A percentile compares a stretch with the other conserved stretches of the same genome.
Conservation (phyloP, 768 basidiomycete species). For the Daedaleopsis nitida region DNA sequence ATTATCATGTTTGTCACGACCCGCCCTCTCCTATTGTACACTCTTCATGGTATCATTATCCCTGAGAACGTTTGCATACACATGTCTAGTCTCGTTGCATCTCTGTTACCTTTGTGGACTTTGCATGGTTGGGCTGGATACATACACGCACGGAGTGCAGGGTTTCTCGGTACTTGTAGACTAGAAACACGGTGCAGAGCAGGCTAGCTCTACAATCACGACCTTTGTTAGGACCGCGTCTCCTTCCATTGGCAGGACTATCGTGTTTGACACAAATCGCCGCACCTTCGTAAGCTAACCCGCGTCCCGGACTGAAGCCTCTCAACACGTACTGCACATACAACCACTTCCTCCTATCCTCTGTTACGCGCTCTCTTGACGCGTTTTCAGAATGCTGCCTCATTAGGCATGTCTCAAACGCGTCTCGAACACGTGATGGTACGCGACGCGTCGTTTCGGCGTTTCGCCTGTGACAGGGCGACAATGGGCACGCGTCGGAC, state of each 20-base stretch:
- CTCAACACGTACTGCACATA: too few relatives aligned
- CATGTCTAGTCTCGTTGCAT: neutral
- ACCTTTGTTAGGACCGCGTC: neutral
- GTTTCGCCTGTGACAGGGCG: neutral
- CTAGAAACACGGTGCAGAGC: neutral
- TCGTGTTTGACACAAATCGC: too few relatives aligned
- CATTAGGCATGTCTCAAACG: neutral
- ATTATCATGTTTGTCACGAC: neutral
- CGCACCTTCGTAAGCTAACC: too few relatives aligned
- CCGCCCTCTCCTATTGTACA: neutral
- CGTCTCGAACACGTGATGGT: slow-evolving; percentile 1
- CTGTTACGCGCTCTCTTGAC: too few relatives aligned
- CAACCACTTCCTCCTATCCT: too few relatives aligned
- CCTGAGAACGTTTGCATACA: neutral
- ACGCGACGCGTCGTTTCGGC: neutral
- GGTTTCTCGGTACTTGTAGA: neutral
- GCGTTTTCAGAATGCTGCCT: neutral
- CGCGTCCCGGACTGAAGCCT: too few relatives aligned
- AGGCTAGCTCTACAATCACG: neutral
- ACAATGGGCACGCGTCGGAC: neutral
- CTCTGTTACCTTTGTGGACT: neutral
- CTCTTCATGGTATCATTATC: slow-evolving; percentile 1
- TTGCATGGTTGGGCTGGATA: neutral
- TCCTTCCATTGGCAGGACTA: neutral
- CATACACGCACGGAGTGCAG: too few relatives aligned